These are phyloP conservation scores for Artemisia annua DNA, from an alignment of 129 eudicot species.

Conservation along the genomic window DNA sequence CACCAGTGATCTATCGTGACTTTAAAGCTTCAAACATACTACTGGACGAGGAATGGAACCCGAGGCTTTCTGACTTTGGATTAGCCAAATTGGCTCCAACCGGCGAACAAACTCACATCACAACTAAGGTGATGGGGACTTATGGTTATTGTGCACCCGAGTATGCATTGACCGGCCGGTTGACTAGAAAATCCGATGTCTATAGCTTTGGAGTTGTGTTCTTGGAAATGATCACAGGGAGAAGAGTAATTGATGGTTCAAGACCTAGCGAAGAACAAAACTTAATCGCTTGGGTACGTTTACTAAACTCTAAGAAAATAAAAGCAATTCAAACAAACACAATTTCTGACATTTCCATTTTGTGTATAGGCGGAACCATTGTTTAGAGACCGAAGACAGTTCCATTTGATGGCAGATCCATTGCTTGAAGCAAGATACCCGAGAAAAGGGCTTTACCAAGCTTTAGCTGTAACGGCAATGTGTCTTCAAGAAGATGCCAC, in stretches of 20 bases:
- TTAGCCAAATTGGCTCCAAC: slow-evolving; percentile 87
- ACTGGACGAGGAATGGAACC: slow-evolving; percentile 66
- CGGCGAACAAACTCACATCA: slow-evolving; percentile 57
- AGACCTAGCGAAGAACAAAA: slow-evolving; percentile 78
- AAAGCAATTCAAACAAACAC: neutral
- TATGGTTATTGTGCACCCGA: slow-evolving; percentile 97
- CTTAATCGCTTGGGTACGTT: slow-evolving; percentile 76
- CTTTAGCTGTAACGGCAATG: slow-evolving; percentile 84
- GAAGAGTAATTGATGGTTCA: slow-evolving; percentile 75
- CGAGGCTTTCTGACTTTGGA: slow-evolving; percentile 91
- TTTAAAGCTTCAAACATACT: slow-evolving; percentile 90
- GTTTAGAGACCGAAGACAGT: slow-evolving; percentile 64
- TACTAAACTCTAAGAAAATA: neutral
- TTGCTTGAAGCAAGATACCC: slow-evolving; percentile 64
- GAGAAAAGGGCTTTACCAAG: slow-evolving; percentile 57
- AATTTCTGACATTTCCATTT: neutral
- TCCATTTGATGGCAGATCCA: slow-evolving; percentile 68
- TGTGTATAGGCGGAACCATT: slow-evolving; percentile 68
- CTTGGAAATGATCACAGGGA: slow-evolving; percentile 81
- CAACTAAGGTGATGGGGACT: slow-evolving; percentile 93
- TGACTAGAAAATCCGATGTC: slow-evolving; percentile 83
- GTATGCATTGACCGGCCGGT: slow-evolving; percentile 77
- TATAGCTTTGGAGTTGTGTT: slow-evolving; percentile 97
- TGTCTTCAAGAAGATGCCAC: slow-evolving; percentile 82
- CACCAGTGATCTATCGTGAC: slow-evolving; percentile 86